These are phyloP conservation scores for Achlya hypogyna DNA, from an alignment of 352 stramenopile species.

Conservation along the genomic window DNA sequence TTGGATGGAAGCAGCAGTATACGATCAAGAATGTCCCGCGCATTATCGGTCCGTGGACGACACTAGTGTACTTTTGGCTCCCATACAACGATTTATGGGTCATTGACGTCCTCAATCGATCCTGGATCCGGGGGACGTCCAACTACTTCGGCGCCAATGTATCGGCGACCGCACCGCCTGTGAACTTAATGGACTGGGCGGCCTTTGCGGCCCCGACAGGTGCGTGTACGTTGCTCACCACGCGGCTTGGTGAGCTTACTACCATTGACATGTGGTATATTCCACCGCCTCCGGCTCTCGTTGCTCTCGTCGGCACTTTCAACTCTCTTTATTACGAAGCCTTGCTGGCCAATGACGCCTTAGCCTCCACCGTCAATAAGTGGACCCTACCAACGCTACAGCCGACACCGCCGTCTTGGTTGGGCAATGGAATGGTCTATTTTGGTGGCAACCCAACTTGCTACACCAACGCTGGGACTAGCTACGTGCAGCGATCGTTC, in stretches of 20 bases:
- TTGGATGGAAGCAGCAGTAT: background rate
- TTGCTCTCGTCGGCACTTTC: too few relatives aligned
- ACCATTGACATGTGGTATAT: background rate
- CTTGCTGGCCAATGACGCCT: background rate
- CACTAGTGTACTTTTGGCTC: background rate
- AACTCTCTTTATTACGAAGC: background rate
- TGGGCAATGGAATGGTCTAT: background rate
- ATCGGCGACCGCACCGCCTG: background rate
- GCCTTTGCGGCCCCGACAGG: background rate
- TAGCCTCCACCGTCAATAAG: background rate
- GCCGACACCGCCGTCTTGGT: background rate
- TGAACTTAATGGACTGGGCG: background rate
- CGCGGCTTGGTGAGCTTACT: background rate
- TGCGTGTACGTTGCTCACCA: background rate
- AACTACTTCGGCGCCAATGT: slow-evolving; percentile 3
- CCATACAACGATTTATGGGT: background rate
- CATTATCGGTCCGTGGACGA: background rate
- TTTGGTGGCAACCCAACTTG: slow-evolving; percentile 10
- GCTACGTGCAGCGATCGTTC: background rate
- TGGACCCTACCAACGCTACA: background rate
- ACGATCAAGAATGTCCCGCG: background rate
- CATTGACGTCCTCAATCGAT: background rate
- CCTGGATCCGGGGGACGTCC: background rate
- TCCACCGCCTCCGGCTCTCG: background rate
- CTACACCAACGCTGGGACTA: background rate